Conservation (phyloP, 495 filamentous ascomycete genomes). For the Neurospora africana region DNA sequence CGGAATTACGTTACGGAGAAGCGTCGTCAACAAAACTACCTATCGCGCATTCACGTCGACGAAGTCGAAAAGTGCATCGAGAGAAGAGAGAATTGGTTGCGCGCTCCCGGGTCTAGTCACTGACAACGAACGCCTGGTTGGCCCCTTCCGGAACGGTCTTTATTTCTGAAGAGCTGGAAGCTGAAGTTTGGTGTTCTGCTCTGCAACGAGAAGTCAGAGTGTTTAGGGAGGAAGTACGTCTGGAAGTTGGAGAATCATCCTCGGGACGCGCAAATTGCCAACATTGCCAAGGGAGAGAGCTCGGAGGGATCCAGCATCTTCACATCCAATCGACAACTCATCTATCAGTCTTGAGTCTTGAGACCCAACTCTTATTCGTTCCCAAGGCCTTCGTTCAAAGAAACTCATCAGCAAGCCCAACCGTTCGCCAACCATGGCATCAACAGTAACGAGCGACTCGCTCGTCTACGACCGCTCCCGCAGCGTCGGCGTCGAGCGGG, state of each 20-base stretch:
- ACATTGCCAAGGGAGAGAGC: neutral
- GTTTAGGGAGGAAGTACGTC: neutral
- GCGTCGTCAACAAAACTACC: neutral
- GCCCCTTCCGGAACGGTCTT: neutral
- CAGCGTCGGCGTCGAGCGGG: constrained; percentile 24
- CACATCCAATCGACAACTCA: too few relatives aligned
- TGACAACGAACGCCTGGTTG: neutral
- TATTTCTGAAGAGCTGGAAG: neutral
- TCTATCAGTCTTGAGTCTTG: too few relatives aligned
- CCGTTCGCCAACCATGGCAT: constrained; percentile 26
- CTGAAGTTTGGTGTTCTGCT: neutral
- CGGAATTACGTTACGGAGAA: neutral
- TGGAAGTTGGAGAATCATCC: neutral
- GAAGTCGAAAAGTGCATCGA: neutral
- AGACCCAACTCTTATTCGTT: too few relatives aligned
- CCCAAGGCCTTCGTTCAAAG: neutral
- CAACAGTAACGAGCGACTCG: constrained; percentile 28
- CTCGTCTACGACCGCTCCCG: constrained; percentile 31
- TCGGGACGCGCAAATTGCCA: neutral
- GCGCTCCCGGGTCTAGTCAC: neutral
- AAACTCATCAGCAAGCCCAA: neutral
- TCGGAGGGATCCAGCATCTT: neutral
- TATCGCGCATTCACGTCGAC: neutral
- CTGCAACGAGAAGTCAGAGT: neutral
- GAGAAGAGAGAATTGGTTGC: neutral